Conservation (phyloP, 108 stramenopile species). For the Cyclotella choctawhatcheeana region DNA sequence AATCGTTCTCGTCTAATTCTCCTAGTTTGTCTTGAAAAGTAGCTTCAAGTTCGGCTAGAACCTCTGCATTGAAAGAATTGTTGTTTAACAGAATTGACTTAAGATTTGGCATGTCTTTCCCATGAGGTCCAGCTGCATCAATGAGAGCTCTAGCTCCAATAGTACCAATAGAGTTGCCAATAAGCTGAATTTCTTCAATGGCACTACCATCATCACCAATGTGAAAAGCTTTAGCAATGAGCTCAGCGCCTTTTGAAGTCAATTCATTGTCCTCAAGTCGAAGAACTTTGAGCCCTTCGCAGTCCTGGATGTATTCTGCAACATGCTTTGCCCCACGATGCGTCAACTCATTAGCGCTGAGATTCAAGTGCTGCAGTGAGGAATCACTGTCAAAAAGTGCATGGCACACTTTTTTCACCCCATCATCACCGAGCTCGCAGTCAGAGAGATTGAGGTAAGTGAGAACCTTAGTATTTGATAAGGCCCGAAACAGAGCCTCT, state of each 20-base stretch:
- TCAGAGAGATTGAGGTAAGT: slow-evolving; percentile 51
- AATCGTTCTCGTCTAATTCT: slow-evolving; percentile 57
- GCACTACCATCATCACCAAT: slow-evolving; percentile 39
- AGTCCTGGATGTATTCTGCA: slow-evolving; percentile 49
- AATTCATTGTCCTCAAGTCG: slow-evolving; percentile 60
- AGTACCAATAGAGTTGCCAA: slow-evolving; percentile 32
- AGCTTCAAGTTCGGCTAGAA: slow-evolving; percentile 40
- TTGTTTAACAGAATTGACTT: slow-evolving; percentile 42
- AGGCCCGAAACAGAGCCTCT: slow-evolving; percentile 43
- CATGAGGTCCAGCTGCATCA: slow-evolving; percentile 48
- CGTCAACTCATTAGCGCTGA: slow-evolving; percentile 50
- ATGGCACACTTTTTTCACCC: slow-evolving; percentile 53
- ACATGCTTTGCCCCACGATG: slow-evolving; percentile 51
- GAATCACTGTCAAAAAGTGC: slow-evolving; percentile 51
- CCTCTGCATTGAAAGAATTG: slow-evolving; percentile 46
- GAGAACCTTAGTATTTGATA: slow-evolving; percentile 31
- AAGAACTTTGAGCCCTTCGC: slow-evolving; percentile 44
- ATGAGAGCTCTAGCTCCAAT: slow-evolving; percentile 54
- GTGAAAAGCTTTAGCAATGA: slow-evolving; percentile 47
- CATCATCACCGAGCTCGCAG: slow-evolving; percentile 61
- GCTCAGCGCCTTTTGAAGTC: slow-evolving; percentile 41
- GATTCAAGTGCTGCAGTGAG: slow-evolving; percentile 48
- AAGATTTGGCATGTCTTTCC: slow-evolving; percentile 49
- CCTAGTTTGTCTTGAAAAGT: slow-evolving; percentile 46
- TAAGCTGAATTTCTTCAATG: slow-evolving; percentile 51